Evolutionary conservation across 345 rosid genomes (phyloP).

Genomic region (Xanthoceras sorbifolium): DNA sequence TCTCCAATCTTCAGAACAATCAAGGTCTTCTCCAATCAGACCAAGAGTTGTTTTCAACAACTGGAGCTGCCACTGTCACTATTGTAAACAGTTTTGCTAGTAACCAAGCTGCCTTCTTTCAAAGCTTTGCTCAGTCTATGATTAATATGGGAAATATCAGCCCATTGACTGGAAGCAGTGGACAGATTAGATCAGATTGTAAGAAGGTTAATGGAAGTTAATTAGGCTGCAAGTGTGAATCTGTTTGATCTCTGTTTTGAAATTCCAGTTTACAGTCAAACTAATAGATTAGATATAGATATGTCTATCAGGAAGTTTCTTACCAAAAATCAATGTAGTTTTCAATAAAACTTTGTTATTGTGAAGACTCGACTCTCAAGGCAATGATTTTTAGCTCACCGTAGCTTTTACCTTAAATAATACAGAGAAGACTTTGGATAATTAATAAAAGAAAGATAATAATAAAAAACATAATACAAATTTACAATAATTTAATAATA

Average conservation of each 20-base stretch:
- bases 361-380: too few species aligned
- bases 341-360: too few species aligned
- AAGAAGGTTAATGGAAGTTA: slow-evolving; percentile 41
- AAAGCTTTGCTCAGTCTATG: slow-evolving; percentile 44
- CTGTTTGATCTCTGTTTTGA: not conserved
- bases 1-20: slow-evolving; percentile 39
- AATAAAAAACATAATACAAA: too few species aligned
- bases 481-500: too few species aligned
- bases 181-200: slow-evolving; percentile 43
- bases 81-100: slow-evolving; percentile 38
- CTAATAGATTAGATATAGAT: not conserved
- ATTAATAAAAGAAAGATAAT: too few species aligned
- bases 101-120: slow-evolving; percentile 37
- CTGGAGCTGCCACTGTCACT: slow-evolving; percentile 27
- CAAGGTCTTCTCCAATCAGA: slow-evolving; percentile 47
- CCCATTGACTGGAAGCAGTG: slow-evolving; percentile 40
- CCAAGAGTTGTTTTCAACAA: slow-evolving; percentile 42
- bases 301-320: too few species aligned
- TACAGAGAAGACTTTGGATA: too few species aligned
- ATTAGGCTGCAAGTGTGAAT: not conserved
- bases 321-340: too few species aligned
- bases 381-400: too few species aligned
- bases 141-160: slow-evolving; percentile 51
- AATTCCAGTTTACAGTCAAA: not conserved
- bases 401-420: too few species aligned